Percentiles rank a stretch among this genome's conserved stretches.
Evolutionary conservation across 2,329 filamentous ascomycete genomes (phyloP).

Genomic region (Aspergillus floridensis): DNA sequence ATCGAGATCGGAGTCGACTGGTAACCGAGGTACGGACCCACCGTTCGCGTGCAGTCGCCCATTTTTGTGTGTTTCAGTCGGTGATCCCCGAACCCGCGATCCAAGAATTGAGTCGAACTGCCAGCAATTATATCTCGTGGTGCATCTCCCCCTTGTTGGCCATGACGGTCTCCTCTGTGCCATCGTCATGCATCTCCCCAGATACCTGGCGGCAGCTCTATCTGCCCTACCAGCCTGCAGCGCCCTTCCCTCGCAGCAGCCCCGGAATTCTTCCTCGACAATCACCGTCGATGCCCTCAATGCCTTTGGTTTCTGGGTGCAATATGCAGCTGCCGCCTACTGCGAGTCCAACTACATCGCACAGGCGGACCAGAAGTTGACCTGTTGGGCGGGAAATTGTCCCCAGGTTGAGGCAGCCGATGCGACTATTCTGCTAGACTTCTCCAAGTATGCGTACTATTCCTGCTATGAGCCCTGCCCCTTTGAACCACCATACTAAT

Average conservation of each 20-base stretch:
- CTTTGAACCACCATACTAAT: background rate
- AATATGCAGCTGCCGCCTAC: constrained; percentile 52
- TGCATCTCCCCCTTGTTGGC: too few relatives aligned
- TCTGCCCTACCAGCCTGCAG: background rate
- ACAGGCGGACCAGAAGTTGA: constrained; percentile 38
- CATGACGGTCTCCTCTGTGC: too few relatives aligned
- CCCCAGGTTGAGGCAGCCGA: constrained; percentile 39
- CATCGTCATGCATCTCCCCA: background rate
- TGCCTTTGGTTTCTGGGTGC: constrained; percentile 46
- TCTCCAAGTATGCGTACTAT: constrained; percentile 41
- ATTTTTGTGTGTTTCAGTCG: too few relatives aligned
- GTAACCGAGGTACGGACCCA: too few relatives aligned
- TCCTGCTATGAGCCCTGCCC: background rate
- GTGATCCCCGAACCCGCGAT: too few relatives aligned
- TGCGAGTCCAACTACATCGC: constrained; percentile 48
- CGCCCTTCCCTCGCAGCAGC: background rate
- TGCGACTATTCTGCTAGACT: constrained; percentile 42
- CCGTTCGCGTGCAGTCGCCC: too few relatives aligned
- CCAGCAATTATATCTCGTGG: too few relatives aligned
- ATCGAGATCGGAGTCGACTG: too few relatives aligned
- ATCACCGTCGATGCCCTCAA: background rate
- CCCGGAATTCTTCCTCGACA: background rate
- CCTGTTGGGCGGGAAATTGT: constrained; percentile 46
- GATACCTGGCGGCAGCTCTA: background rate
- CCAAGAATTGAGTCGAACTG: too few relatives aligned